Conservation (phyloP, 805 yeast species). For the Pichia rugopelliculosa region DNA sequence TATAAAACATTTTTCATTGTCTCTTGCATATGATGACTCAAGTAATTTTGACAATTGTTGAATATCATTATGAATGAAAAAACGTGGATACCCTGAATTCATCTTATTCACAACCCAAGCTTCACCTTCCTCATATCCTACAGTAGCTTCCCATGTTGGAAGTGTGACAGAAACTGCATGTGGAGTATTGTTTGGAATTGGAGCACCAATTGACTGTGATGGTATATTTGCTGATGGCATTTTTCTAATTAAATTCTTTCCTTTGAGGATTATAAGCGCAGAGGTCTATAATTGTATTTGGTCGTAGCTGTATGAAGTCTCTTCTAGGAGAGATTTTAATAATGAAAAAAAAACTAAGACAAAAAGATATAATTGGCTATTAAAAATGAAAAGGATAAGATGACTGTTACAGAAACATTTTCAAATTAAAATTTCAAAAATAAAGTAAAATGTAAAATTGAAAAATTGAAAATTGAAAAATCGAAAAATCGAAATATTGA, state of each 20-base stretch:
- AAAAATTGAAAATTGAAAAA: no score
- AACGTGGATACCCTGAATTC: constrained; percentile 86
- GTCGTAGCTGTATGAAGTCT: no score
- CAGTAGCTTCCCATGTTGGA: constrained; percentile 92
- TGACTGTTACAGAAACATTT: no score
- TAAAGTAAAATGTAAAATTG: no score
- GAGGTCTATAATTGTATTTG: neutral
- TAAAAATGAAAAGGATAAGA: no score
- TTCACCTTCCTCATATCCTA: constrained; percentile 89
- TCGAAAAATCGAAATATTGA: no score
- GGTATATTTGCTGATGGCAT: constrained; percentile 10
- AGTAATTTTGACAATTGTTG: constrained; percentile 47
- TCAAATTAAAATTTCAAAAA: no score
- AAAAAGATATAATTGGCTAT: no score
- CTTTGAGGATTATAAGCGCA: neutral
- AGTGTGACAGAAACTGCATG: constrained; percentile 94
- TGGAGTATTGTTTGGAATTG: constrained; percentile 82
- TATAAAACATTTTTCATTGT: constrained; percentile 65
- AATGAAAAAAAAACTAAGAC: no score
- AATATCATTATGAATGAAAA: constrained; percentile 59
- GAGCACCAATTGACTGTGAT: constrained; percentile 57
- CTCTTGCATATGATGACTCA: constrained; percentile 68
- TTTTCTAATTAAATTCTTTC: neutral
- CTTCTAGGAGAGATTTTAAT: no score
- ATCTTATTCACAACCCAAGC: constrained; percentile 70